A percentile compares a stretch with the other conserved stretches of the same genome.
phyloP scores from a whole-genome alignment of 2,329 filamentous ascomycete genomes.

The Xenosphaeropsis pyriputrescens region DNA sequence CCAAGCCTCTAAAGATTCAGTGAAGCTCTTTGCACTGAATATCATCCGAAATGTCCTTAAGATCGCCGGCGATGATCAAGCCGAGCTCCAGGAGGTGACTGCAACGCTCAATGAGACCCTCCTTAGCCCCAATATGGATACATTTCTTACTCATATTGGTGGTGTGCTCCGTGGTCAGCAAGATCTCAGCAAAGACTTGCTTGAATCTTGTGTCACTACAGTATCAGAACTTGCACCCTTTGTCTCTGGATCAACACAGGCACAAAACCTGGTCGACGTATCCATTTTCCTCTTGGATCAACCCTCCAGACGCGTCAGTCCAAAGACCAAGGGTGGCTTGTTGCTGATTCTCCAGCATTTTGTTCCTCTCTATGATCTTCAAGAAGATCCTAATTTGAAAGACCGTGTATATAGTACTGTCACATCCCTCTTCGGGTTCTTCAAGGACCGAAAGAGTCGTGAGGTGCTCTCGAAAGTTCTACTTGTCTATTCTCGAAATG shows the following conservation, averaged over 20 bases:
- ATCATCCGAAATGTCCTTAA: slow-evolving; percentile 58
- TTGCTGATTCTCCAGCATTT: slow-evolving; percentile 72
- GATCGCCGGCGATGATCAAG: slow-evolving; percentile 37
- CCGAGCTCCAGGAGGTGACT: slow-evolving; percentile 29
- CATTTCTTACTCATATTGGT: slow-evolving; percentile 53
- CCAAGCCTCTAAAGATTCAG: slow-evolving; percentile 68
- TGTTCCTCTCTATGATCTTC: slow-evolving; percentile 46
- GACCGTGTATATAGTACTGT: slow-evolving; percentile 57
- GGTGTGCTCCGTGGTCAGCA: slow-evolving; percentile 43
- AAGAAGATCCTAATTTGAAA: slow-evolving; percentile 41
- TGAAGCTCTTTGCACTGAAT: slow-evolving; percentile 68
- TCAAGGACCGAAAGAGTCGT: slow-evolving; percentile 69
- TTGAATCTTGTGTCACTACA: slow-evolving; percentile 66
- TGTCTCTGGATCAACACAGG: slow-evolving; percentile 52
- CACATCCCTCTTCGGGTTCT: slow-evolving; percentile 76
- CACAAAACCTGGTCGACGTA: slow-evolving; percentile 65
- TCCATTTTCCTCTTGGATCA: slow-evolving; percentile 72
- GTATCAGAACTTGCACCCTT: slow-evolving; percentile 64
- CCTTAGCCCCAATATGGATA: slow-evolving; percentile 38
- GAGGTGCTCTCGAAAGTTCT: slow-evolving; percentile 61
- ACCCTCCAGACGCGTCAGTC: slow-evolving; percentile 69
- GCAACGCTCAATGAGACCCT: slow-evolving; percentile 39
- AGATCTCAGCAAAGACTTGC: slow-evolving; percentile 53
- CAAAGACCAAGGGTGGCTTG: slow-evolving; percentile 68
- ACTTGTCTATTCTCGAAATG: slow-evolving; percentile 50